Evolutionary conservation across 805 yeast genomes (phyloP).

Genomic region (Lipomyces mesembrius): DNA sequence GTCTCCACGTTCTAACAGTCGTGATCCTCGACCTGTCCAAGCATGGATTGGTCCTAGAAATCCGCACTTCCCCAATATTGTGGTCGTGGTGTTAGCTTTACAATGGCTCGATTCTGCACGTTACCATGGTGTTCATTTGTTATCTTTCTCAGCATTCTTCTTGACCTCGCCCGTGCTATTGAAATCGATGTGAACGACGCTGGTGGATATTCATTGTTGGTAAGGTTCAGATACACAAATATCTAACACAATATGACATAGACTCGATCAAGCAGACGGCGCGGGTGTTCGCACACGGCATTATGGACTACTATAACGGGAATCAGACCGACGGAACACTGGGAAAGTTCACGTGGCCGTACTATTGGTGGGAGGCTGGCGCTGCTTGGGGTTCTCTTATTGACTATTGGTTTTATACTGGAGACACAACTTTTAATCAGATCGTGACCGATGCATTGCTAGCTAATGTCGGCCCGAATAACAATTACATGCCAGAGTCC

Average conservation of each 20-base stretch:
- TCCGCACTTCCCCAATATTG: too few relatives aligned
- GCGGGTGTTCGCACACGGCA: conserved; percentile 59
- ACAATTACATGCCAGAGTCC: conserved; percentile 83
- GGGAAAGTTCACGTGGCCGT: conserved; percentile 87
- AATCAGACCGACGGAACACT: conserved; percentile 69
- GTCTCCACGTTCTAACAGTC: too few relatives aligned
- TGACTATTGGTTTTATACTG: conserved; percentile 74
- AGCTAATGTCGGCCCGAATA: conserved; percentile 72
- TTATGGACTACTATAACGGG: conserved; percentile 73
- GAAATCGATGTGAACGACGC: conserved; percentile 26
- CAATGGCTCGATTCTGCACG: neutral
- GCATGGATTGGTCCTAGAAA: too few relatives aligned
- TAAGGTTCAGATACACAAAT: neutral
- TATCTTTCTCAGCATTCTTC: conserved; percentile 3
- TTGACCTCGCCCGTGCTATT: conserved; percentile 11
- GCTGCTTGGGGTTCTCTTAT: conserved; percentile 81
- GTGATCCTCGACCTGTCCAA: too few relatives aligned
- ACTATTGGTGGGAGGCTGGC: conserved; percentile 97
- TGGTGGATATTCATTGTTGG: conserved; percentile 6
- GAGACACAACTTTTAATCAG: conserved; percentile 68
- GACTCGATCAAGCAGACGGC: conserved; percentile 57
- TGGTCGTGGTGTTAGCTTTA: neutral
- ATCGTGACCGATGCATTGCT: conserved; percentile 64
- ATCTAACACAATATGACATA: conserved; percentile 8
- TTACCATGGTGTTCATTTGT: neutral